A percentile compares a stretch with the other conserved stretches of the same genome.
These are phyloP conservation scores for Microthlaspi erraticum DNA, from an alignment of 345 rosid species.

Conservation along the genomic window DNA sequence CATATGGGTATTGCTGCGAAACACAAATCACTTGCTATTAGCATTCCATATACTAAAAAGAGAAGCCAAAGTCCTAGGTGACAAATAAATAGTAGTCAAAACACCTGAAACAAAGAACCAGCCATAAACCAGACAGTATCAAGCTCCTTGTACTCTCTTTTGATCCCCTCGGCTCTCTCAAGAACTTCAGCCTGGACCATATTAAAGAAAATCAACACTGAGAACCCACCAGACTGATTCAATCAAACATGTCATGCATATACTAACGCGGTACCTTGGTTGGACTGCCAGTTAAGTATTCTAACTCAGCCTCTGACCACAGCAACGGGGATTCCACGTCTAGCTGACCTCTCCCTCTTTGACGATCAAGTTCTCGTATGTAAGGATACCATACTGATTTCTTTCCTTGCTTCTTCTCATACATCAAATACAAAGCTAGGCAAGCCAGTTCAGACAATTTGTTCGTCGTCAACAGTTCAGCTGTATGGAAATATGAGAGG, in stretches of 20 bases:
- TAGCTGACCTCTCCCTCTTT: slow-evolving; percentile 90
- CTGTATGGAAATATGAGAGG: slow-evolving; percentile 44
- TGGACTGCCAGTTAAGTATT: slow-evolving; percentile 89
- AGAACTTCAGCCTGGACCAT: slow-evolving; percentile 78
- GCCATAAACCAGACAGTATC: slow-evolving; percentile 99
- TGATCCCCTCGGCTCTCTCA: slow-evolving; percentile 88
- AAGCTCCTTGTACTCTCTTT: slow-evolving; percentile 90
- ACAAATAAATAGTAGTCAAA: slow-evolving; percentile 25
- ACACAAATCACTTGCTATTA: slow-evolving; percentile 28
- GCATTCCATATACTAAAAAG: slow-evolving; percentile 7
- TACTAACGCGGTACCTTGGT: slow-evolving; percentile 63
- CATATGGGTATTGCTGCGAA: slow-evolving; percentile 95
- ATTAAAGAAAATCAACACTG: slow-evolving; percentile 23
- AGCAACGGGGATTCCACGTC: slow-evolving; percentile 96
- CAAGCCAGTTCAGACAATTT: slow-evolving; percentile 94
- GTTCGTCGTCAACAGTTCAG: slow-evolving; percentile 88
- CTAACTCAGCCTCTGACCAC: slow-evolving; percentile 90
- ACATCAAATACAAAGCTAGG: slow-evolving; percentile 93
- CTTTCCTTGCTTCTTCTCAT: slow-evolving; percentile 97
- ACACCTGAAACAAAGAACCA: slow-evolving; percentile 96
- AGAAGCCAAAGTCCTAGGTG: neutral
- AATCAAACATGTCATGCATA: slow-evolving; percentile 21
- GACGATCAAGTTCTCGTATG: slow-evolving; percentile 97
- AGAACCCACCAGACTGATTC: slow-evolving; percentile 27
- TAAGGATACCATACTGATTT: slow-evolving; percentile 95